phyloP scores from a whole-genome alignment of 139 green algal species.

The Coccomyxa sp. region DNA sequence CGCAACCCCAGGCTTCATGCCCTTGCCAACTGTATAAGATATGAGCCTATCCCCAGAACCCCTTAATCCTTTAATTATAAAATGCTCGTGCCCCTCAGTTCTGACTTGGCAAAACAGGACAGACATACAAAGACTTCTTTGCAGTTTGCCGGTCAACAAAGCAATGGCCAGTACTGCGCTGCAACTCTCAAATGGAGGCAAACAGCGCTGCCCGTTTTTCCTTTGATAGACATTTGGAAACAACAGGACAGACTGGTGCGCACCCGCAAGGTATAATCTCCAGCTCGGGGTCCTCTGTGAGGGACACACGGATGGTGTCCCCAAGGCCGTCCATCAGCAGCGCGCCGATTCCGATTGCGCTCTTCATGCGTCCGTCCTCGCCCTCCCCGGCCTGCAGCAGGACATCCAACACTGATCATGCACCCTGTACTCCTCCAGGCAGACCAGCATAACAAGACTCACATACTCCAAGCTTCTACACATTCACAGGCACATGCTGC shows the following conservation, averaged over 20 bases:
- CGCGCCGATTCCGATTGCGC: constrained; percentile 93
- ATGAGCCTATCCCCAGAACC: background rate
- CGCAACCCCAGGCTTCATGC: background rate
- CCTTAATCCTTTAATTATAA: too few species aligned
- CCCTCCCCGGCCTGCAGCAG: constrained; percentile 82
- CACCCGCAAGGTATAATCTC: constrained; percentile 93
- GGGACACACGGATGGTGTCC: constrained; percentile 95
- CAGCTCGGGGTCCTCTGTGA: constrained; percentile 94
- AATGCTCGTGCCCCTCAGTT: too few species aligned
- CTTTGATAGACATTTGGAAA: background rate
- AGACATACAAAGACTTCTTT: too few species aligned
- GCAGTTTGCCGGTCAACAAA: too few species aligned
- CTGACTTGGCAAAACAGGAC: too few species aligned
- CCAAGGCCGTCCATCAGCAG: constrained; percentile 97
- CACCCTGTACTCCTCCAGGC: too few species aligned
- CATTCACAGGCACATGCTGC: too few species aligned
- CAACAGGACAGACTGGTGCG: background rate
- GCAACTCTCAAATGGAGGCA: too few species aligned
- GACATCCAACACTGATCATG: background rate
- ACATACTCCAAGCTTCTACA: too few species aligned
- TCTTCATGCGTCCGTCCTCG: constrained; percentile 98
- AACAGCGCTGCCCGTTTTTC: too few species aligned
- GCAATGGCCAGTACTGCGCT: too few species aligned
- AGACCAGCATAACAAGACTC: too few species aligned
- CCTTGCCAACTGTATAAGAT: background rate